phyloP scores from a whole-genome alignment of 768 basidiomycete genomes.

The Boletus pseudo-olivaceus region DNA sequence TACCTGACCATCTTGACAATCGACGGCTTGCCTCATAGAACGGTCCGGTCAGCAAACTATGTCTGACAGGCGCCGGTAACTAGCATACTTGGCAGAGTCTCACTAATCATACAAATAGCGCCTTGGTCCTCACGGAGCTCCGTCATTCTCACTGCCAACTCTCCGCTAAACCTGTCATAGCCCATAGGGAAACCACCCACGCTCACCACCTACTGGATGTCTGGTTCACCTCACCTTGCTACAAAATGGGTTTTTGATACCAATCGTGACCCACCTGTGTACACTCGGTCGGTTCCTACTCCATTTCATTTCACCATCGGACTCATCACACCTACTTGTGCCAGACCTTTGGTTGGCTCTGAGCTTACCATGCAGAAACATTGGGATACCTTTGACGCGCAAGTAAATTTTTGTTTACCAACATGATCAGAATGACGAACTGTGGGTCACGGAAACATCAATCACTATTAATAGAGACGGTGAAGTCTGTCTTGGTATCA shows the following conservation, averaged over 20 bases:
- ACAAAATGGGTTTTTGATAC: constrained; percentile 7
- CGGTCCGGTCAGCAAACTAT: too few relatives aligned
- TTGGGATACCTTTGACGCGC: constrained; percentile 12
- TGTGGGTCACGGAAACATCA: too few relatives aligned
- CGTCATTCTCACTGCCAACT: too few relatives aligned
- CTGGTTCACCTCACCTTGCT: not conserved
- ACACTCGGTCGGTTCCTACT: constrained; percentile 13
- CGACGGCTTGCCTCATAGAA: too few relatives aligned
- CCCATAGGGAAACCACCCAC: not conserved
- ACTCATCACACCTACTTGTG: not conserved
- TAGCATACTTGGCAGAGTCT: too few relatives aligned
- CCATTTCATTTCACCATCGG: not conserved
- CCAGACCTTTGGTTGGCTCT: constrained; percentile 16
- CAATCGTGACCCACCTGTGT: constrained; percentile 6
- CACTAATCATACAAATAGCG: too few relatives aligned
- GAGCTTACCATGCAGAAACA: constrained; percentile 11
- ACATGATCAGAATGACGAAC: not conserved
- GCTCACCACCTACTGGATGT: not conserved
- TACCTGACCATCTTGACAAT: too few relatives aligned
- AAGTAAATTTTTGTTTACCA: not conserved
- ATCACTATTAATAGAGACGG: constrained; percentile 4
- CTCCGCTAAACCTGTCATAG: not conserved
- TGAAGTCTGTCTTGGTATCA: constrained; percentile 17
- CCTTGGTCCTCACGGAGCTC: too few relatives aligned
- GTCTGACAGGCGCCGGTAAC: too few relatives aligned